Conservation (phyloP, 2,329 filamentous ascomycete genomes). For the Akanthomyces lecanii region DNA sequence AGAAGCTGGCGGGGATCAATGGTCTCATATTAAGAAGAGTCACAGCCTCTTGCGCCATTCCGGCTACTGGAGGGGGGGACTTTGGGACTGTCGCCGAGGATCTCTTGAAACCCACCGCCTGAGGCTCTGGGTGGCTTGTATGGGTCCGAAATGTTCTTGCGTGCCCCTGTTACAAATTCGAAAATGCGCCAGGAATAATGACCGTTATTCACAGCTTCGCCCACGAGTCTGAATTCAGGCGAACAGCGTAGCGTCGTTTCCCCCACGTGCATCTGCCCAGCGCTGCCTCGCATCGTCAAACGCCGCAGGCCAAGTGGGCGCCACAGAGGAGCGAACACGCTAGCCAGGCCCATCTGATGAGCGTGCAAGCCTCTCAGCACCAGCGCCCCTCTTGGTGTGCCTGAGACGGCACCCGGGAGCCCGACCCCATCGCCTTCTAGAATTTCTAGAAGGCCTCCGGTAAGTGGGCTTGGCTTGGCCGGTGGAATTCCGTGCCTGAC, state of each 20-base stretch:
- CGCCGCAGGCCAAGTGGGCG: too few relatives aligned
- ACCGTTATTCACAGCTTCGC: too few relatives aligned
- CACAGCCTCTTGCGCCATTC: slow-evolving; percentile 10
- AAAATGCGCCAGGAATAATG: too few relatives aligned
- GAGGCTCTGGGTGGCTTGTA: background rate
- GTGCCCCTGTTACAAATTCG: background rate
- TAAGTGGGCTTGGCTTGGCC: background rate
- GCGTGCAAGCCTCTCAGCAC: background rate
- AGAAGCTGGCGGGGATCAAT: background rate
- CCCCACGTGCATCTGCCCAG: slow-evolving; percentile 4
- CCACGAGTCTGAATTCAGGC: background rate
- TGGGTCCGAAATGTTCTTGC: background rate
- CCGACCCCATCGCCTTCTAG: background rate
- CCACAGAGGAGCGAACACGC: background rate
- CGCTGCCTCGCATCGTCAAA: background rate
- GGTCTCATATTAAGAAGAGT: slow-evolving; percentile 6
- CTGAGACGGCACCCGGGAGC: background rate
- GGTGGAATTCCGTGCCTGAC: background rate
- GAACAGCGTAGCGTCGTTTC: slow-evolving; percentile 1
- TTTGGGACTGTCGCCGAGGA: background rate
- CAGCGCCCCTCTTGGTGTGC: background rate
- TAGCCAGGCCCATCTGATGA: background rate
- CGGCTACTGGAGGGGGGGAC: background rate
- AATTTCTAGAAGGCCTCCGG: background rate
- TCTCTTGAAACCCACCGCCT: background rate